Evolutionary conservation across 2,329 filamentous ascomycete genomes (phyloP), one percentile per base, ranked within the genome.

Genomic region (Beauveria scarabaeidicola): DNA sequence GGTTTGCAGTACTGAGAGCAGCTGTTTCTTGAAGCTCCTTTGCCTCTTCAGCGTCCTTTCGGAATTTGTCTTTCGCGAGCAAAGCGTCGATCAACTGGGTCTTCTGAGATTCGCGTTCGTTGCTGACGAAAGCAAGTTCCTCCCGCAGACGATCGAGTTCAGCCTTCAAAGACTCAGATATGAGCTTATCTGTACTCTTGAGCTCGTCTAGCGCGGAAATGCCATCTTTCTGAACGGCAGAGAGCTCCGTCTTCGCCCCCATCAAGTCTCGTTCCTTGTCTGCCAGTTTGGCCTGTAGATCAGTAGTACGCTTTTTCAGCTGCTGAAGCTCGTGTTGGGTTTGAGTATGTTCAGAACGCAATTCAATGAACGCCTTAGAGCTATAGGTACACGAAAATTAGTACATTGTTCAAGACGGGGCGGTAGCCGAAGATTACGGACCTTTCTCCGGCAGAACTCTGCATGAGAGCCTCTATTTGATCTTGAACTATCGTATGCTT

Each of bases 81-180:
- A 86, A 75, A 48, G 81, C 79, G 44, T 83, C 77, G 64, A 86
- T 77, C 25, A 87, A 77, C 67, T 86, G 83, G 51, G 78, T 77
- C 70, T 84, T 82, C 66, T 83, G 78, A 62, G 79, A 75, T 57
- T 85, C 81, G 53, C 77, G 75, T 68, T 86, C 82, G 58, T 77
- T 73, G 61, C 73, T 75, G 53, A 80, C 70, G 58, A 74, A 70
- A 60, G 76, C 77, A 63, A 79, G 73, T 64, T 82, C 79, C 61
- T 74, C 76, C 63, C 83, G 78, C 63, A 82, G 74, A 29, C 76
- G 74, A 56, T 83, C 78, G 40, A 87, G 77, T 66, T 87, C 84
- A 50, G 76, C 76, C 63, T 80, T 78, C 59, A 87, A 76, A 17
- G 83, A 86, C 19, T 77, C 73, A 17, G 81, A 80, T 61, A 87